Percentiles rank a stretch among this genome's conserved stretches.
Conservation (phyloP, 305 asterid genomes). For the Withania somnifera region DNA sequence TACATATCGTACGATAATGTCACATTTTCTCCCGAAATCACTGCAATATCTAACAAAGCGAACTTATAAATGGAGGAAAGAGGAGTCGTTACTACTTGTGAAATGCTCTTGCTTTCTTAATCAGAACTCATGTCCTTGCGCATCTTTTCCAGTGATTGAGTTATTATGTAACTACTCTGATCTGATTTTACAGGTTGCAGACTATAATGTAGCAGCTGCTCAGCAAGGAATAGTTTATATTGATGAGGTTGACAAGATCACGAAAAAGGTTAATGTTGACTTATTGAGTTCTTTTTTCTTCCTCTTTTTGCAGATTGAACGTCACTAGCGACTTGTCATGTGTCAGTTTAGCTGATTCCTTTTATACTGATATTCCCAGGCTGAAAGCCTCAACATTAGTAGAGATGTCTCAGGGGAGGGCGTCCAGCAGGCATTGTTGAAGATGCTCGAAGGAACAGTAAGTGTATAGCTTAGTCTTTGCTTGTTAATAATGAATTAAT, state of each 20-base stretch:
- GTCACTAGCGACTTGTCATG: neutral
- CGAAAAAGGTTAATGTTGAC: conserved; percentile 53
- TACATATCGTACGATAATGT: neutral
- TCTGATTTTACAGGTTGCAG: conserved; percentile 53
- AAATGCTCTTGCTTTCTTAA: neutral
- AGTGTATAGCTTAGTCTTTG: conserved; percentile 21
- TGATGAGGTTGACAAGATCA: conserved; percentile 96
- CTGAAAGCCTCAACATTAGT: conserved; percentile 86
- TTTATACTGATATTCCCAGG: conserved; percentile 26
- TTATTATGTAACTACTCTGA: neutral
- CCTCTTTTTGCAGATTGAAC: neutral
- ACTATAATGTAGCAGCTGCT: conserved; percentile 86
- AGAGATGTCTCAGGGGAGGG: conserved; percentile 97
- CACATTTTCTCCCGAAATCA: neutral
- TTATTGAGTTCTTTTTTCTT: neutral
- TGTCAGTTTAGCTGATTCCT: conserved; percentile 4
- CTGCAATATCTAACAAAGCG: neutral
- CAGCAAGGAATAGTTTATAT: conserved; percentile 96
- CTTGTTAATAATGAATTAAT: neutral
- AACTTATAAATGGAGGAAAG: neutral
- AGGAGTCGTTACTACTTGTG: neutral
- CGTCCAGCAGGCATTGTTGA: conserved; percentile 84
- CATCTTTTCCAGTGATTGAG: neutral
- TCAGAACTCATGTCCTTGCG: neutral
- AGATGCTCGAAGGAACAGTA: conserved; percentile 99